Conservation (phyloP, 495 filamentous ascomycete species). For the Aspergillus steynii region DNA sequence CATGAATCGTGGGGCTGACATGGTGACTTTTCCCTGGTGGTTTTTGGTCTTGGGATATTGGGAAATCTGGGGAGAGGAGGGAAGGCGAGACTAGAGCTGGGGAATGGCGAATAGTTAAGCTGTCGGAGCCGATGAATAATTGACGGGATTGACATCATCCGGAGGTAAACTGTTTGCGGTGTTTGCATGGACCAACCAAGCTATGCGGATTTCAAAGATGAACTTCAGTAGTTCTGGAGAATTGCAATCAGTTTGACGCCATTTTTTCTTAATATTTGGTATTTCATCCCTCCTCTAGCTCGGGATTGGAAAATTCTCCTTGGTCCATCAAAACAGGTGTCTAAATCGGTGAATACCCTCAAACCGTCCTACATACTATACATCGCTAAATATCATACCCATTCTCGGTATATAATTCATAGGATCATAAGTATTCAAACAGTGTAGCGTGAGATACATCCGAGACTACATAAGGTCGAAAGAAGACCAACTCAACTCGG, state of each 20-base stretch:
- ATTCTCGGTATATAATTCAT: slow-evolving; percentile 32
- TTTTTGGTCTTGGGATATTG: slow-evolving; percentile 11
- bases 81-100: slow-evolving; percentile 1
- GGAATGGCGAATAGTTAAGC: slow-evolving; percentile 6
- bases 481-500: slow-evolving; percentile 15
- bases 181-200: slow-evolving; percentile 34
- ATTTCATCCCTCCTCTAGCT: too few species aligned
- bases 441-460: slow-evolving; percentile 30
- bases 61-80: slow-evolving; percentile 5
- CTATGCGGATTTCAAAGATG: slow-evolving; percentile 15
- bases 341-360: too few species aligned
- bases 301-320: too few species aligned
- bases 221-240: not conserved
- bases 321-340: not conserved
- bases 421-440: slow-evolving; percentile 43
- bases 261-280: not conserved
- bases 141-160: slow-evolving; percentile 46
- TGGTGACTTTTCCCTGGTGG: slow-evolving; percentile 21
- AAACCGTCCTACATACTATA: not conserved
- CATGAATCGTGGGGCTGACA: slow-evolving; percentile 41
- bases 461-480: slow-evolving; percentile 30
- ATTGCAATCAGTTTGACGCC: not conserved
- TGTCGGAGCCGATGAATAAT: slow-evolving; percentile 12
- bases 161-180: slow-evolving; percentile 35
- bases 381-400: not conserved